Conservation (phyloP, 352 stramenopile species). For the Aphanomyces euteiches region DNA sequence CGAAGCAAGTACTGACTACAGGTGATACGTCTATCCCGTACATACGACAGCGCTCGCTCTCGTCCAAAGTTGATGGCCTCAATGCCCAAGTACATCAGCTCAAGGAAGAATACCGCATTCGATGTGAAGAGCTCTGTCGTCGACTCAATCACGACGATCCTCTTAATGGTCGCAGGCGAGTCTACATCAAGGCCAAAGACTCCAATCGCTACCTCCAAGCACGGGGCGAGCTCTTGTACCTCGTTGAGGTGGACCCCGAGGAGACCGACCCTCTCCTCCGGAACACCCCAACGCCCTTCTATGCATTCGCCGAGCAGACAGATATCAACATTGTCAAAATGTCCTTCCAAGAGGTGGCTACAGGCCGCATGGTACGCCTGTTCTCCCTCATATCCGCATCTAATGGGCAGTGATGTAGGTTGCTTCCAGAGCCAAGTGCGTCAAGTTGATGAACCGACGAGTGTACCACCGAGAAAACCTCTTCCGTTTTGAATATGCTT, state of each 20-base stretch:
- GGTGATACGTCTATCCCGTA: slow-evolving; percentile 7
- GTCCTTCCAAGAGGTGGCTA: slow-evolving; percentile 43
- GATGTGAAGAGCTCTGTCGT: not conserved
- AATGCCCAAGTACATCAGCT: slow-evolving; percentile 4
- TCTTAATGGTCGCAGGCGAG: slow-evolving; percentile 35
- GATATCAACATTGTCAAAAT: slow-evolving; percentile 61
- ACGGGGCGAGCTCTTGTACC: slow-evolving; percentile 48
- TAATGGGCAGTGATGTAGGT: slow-evolving; percentile 32
- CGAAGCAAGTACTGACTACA: slow-evolving; percentile 56
- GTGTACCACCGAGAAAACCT: slow-evolving; percentile 56
- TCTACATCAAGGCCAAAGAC: slow-evolving; percentile 43
- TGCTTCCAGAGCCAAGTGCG: slow-evolving; percentile 49
- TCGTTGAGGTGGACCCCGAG: slow-evolving; percentile 54
- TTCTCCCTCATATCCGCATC: not conserved
- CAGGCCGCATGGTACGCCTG: slow-evolving; percentile 22
- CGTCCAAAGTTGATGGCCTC: slow-evolving; percentile 10
- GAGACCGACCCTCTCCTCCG: slow-evolving; percentile 62
- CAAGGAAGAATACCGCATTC: slow-evolving; percentile 6
- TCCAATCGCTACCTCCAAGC: slow-evolving; percentile 49
- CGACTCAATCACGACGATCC: slow-evolving; percentile 4
- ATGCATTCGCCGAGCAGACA: slow-evolving; percentile 38
- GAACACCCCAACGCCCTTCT: slow-evolving; percentile 53
- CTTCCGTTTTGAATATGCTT: slow-evolving; percentile 67
- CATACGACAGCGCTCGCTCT: slow-evolving; percentile 12
- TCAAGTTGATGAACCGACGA: slow-evolving; percentile 45